Base-by-base conservation (phyloP, 179 eudicot species). In the Monotropa hypopitys region DNA sequence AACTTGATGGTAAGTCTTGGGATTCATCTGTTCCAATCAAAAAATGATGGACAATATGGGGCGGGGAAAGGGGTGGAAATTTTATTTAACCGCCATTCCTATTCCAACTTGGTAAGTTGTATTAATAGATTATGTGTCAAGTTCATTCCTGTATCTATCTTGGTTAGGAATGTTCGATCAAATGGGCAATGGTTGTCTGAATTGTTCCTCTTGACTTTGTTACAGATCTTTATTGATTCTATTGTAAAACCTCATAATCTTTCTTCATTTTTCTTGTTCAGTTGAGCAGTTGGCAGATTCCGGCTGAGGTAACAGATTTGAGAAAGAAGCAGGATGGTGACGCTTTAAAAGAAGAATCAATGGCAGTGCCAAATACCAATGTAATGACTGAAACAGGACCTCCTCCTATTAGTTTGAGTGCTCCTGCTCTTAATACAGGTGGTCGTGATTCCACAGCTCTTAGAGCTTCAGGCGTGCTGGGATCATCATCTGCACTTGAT, bases 221-320 rank as follows among this genome's bases (percentile, higher is more conserved):
- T 72, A 53, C 59, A n/a, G 40, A 28, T 40, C 3, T 53, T 68
- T 28, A 50, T 32, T 77, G 50, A 46, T 77, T 1, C 53, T 68
- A 35, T 49, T 50, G 38, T 33, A 32, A 13, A 32, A 30, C 28
- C 40, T 71, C 16, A 35, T 76, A 3, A 23, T 57, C 76, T 83
- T 66, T 13, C 9, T 42, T 49, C 2, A 43, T 42, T 30, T 50
- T 76, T 72, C 53, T 71, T 75, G 62, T 80, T 77, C 90, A 96
- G 99, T 79, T 87, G 83, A 94, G 96, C 85, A 94, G 99, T 87
- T 96, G 99, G 99, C 99, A 96, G 79, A 82, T 96, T 77, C 98
- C 99, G 18, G 35, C 74, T 49, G 99, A 90, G 84, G 91, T 96
- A 73, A 83, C 89, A 38, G 96, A 91, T 84, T 78, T 88, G 84